These are phyloP conservation scores for Glonium stellatum DNA, from an alignment of 495 filamentous ascomycete genomes.

Conservation along the genomic window DNA sequence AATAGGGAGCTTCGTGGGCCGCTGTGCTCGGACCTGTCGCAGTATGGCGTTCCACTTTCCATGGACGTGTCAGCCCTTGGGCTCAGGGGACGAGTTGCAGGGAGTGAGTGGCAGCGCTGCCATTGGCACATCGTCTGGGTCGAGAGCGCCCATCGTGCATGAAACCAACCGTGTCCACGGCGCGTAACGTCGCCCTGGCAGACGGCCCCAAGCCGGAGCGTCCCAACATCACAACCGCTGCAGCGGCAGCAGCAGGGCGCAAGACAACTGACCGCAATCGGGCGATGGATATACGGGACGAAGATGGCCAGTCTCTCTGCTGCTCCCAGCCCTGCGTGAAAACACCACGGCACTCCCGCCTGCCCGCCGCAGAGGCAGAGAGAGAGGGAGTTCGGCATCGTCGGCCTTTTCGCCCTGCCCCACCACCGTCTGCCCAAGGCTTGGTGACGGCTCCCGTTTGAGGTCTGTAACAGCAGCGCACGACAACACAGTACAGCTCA, in stretches of 20 bases:
- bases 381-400: no score
- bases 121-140: background rate
- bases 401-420: background rate
- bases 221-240: background rate
- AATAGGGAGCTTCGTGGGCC: background rate
- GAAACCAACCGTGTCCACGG: background rate
- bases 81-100: background rate
- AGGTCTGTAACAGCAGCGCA: conserved; percentile 25
- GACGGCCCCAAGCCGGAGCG: background rate
- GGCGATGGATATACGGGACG: background rate
- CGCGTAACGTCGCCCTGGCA: background rate
- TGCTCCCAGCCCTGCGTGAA: background rate
- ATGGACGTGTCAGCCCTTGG: background rate
- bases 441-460: conserved; percentile 17
- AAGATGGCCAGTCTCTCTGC: background rate
- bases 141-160: background rate
- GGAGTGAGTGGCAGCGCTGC: background rate
- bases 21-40: background rate
- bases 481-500: background rate
- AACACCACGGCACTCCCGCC: background rate
- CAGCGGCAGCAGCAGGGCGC: background rate
- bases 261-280: background rate
- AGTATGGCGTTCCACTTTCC: conserved; percentile 2
- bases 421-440: background rate
- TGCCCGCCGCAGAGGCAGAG: no score